These are phyloP conservation scores for Pleurotus sapidus DNA, from an alignment of 768 basidiomycete genomes.

Conservation along the genomic window DNA sequence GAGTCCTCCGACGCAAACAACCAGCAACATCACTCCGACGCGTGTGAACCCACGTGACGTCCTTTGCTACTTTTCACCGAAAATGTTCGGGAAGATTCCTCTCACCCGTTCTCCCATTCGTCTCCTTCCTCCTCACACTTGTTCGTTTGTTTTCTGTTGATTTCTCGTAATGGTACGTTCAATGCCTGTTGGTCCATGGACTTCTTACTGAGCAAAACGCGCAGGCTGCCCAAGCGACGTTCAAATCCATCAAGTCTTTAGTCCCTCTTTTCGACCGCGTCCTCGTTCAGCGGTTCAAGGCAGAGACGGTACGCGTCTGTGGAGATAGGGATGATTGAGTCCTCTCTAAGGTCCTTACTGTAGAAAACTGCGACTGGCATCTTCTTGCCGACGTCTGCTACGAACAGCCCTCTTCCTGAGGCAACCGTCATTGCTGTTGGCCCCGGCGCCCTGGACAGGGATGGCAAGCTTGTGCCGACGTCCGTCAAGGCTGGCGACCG, in stretches of 20 bases:
- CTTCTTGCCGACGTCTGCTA: slow-evolving; percentile 91
- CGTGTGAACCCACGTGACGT: not conserved
- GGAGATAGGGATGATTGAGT: not conserved
- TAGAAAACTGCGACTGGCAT: slow-evolving; percentile 98
- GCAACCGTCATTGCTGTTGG: slow-evolving; percentile 96
- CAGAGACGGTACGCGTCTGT: slow-evolving; percentile 74
- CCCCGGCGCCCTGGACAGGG: slow-evolving; percentile 90
- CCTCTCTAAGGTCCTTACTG: not conserved
- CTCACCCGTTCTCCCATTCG: slow-evolving; percentile 6
- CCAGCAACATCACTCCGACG: not conserved
- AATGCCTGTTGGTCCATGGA: too few species aligned
- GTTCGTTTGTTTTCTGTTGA: slow-evolving; percentile 1
- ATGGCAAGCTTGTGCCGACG: slow-evolving; percentile 72
- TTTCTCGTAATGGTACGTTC: slow-evolving; percentile 8
- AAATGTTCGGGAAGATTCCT: slow-evolving; percentile 10
- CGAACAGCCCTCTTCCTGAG: slow-evolving; percentile 86
- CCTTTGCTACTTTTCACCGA: slow-evolving; percentile 1
- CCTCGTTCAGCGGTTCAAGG: slow-evolving; percentile 95
- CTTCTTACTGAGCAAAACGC: not conserved
- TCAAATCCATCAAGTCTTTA: slow-evolving; percentile 92
- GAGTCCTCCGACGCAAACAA: not conserved
- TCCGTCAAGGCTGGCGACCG: slow-evolving; percentile 86
- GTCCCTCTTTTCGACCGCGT: slow-evolving; percentile 94
- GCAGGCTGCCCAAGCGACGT: slow-evolving; percentile 85
- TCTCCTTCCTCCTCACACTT: not conserved